phyloP scores from a whole-genome alignment of 352 stramenopile genomes.

The Aphanomyces cochlioides region DNA sequence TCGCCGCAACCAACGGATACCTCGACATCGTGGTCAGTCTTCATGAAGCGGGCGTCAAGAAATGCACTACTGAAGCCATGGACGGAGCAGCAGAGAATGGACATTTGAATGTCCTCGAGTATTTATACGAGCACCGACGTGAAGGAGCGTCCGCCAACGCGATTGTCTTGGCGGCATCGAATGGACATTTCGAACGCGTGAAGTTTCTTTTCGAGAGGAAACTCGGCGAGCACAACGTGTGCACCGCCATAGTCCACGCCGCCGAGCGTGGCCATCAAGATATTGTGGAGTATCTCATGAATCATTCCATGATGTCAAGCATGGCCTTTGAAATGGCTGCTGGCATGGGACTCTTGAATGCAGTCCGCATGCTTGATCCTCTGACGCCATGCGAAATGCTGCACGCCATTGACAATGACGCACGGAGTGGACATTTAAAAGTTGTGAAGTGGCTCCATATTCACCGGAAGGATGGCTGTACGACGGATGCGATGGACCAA shows the following conservation, averaged over 20 bases:
- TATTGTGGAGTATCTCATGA: neutral
- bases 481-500: conserved; percentile 19
- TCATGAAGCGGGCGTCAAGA: neutral
- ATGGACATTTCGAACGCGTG: conserved; percentile 6
- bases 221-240: neutral
- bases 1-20: conserved; percentile 5
- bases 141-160: conserved; percentile 6
- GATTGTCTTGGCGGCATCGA: conserved; percentile 3
- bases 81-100: conserved; percentile 19
- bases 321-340: too few relatives aligned
- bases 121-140: conserved; percentile 9
- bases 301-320: too few relatives aligned
- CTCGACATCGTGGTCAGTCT: conserved; percentile 2
- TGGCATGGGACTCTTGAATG: too few relatives aligned
- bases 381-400: too few relatives aligned
- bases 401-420: neutral
- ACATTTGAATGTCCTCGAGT: neutral
- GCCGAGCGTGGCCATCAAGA: neutral
- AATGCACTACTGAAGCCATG: neutral
- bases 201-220: conserved; percentile 4
- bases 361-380: too few relatives aligned
- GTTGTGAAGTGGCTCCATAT: conserved; percentile 1
- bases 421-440: neutral
- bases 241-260: neutral
- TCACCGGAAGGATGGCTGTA: conserved; percentile 8